A percentile compares a stretch with the other conserved stretches of the same genome.
Conservation (phyloP, 495 filamentous ascomycete genomes). For the Podospora pseudocomata region DNA sequence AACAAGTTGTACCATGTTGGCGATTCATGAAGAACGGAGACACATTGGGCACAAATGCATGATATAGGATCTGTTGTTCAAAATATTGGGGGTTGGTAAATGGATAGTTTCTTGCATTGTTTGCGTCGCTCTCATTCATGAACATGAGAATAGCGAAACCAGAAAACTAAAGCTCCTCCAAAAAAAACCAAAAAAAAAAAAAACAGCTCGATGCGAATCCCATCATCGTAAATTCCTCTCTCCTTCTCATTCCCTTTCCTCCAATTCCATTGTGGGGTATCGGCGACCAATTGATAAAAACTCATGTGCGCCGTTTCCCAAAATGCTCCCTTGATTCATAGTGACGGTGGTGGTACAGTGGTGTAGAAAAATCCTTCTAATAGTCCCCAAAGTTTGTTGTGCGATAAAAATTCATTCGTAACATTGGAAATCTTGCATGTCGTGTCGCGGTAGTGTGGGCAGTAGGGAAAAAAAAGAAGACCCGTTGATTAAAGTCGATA, state of each 20-base stretch:
- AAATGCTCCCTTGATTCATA: slow-evolving; percentile 19
- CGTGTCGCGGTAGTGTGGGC: slow-evolving; percentile 20
- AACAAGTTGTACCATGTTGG: not conserved
- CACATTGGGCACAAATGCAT: not conserved
- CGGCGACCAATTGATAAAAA: slow-evolving; percentile 24
- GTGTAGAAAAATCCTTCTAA: slow-evolving; percentile 22
- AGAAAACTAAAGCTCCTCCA: slow-evolving; percentile 1
- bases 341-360: slow-evolving; percentile 22
- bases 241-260: not conserved
- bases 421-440: slow-evolving; percentile 14
- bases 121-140: not conserved
- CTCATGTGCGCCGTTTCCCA: slow-evolving; percentile 25
- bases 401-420: slow-evolving; percentile 16
- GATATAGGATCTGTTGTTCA: not conserved
- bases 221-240: not conserved
- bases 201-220: not conserved
- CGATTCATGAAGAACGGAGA: not conserved
- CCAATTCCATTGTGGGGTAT: slow-evolving; percentile 17
- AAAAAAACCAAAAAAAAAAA: slow-evolving; percentile 4
- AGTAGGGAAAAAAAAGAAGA: slow-evolving; percentile 15
- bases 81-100: not conserved
- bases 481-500: slow-evolving; percentile 33
- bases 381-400: slow-evolving; percentile 13
- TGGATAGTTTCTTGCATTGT: not conserved
- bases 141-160: slow-evolving; percentile 3